A percentile compares a stretch with the other conserved stretches of the same genome.
These are phyloP conservation scores for Boletus smithii DNA, from an alignment of 1,284 basidiomycete genomes.

Conservation along the genomic window DNA sequence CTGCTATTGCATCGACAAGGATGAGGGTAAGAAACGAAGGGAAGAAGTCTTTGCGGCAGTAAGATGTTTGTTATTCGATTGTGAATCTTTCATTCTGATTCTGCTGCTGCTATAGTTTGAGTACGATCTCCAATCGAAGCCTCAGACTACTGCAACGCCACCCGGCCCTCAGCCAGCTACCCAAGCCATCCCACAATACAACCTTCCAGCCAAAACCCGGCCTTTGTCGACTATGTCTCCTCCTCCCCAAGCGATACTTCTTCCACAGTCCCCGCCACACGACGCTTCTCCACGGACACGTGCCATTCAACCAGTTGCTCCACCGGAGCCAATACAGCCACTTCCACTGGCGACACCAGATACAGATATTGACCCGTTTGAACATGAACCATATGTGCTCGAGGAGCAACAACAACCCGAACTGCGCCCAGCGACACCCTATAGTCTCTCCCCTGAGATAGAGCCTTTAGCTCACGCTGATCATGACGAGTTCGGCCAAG, in stretches of 20 bases:
- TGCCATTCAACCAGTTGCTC: constrained; percentile 8
- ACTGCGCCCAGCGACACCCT: constrained; percentile 23
- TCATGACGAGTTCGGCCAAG: constrained; percentile 39
- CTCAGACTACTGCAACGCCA: constrained; percentile 13
- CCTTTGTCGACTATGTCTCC: constrained; percentile 12
- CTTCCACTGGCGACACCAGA: constrained; percentile 22
- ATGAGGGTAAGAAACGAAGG: constrained; percentile 58
- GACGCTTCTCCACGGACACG: constrained; percentile 8
- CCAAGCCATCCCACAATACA: constrained; percentile 11
- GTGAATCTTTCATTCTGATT: constrained; percentile 9
- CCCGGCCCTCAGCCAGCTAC: constrained; percentile 12
- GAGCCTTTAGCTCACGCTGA: constrained; percentile 1
- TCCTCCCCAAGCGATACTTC: constrained; percentile 14
- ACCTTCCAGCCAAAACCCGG: constrained; percentile 4
- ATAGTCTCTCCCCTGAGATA: constrained; percentile 29
- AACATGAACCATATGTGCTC: constrained; percentile 33
- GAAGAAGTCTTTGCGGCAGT: constrained; percentile 72
- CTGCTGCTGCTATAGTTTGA: constrained; percentile 36
- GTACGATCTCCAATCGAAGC: constrained; percentile 40
- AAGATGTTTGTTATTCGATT: constrained; percentile 32
- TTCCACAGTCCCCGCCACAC: constrained; percentile 12
- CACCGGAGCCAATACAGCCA: constrained; percentile 17
- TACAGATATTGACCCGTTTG: constrained; percentile 38
- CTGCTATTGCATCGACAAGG: constrained; percentile 86
- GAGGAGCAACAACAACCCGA: constrained; percentile 14